Conservation (phyloP, 495 filamentous ascomycete species). For the Penicillium soppii region DNA sequence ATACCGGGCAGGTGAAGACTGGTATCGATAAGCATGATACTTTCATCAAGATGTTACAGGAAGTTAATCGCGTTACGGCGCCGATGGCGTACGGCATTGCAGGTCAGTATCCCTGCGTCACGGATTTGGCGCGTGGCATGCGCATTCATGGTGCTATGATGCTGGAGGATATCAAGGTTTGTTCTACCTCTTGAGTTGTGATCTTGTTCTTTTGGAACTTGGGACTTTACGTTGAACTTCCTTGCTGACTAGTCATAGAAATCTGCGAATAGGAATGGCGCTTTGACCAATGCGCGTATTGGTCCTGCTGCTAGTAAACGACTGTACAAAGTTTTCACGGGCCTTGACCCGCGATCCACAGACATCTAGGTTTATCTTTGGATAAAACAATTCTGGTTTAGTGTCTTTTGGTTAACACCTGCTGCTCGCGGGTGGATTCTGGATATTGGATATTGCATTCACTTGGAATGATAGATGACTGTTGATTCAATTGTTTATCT, state of each 20-base stretch:
- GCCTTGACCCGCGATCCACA: slow-evolving; percentile 61
- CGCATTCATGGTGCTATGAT: slow-evolving; percentile 55
- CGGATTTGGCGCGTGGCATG: slow-evolving; percentile 57
- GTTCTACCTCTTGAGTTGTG: slow-evolving; percentile 2
- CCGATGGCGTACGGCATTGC: slow-evolving; percentile 72
- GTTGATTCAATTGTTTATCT: background rate
- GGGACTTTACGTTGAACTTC: background rate
- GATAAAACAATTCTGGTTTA: background rate
- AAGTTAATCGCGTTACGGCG: slow-evolving; percentile 70
- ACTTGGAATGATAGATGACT: background rate
- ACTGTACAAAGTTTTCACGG: slow-evolving; percentile 72
- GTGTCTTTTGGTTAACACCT: background rate
- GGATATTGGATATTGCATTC: background rate
- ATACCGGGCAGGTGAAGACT: slow-evolving; percentile 73
- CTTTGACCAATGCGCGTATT: slow-evolving; percentile 60
- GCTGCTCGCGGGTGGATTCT: background rate
- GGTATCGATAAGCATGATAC: slow-evolving; percentile 68
- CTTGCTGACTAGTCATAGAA: slow-evolving; percentile 43
- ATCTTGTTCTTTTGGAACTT: background rate
- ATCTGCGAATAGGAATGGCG: slow-evolving; percentile 67
- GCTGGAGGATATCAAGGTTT: slow-evolving; percentile 59
- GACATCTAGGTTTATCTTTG: slow-evolving; percentile 55
- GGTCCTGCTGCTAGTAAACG: slow-evolving; percentile 71
- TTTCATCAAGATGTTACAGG: slow-evolving; percentile 76
- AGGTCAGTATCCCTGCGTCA: slow-evolving; percentile 57